Base-by-base conservation (phyloP, 129 eudicot genomes). In the Arctium minus region DNA sequence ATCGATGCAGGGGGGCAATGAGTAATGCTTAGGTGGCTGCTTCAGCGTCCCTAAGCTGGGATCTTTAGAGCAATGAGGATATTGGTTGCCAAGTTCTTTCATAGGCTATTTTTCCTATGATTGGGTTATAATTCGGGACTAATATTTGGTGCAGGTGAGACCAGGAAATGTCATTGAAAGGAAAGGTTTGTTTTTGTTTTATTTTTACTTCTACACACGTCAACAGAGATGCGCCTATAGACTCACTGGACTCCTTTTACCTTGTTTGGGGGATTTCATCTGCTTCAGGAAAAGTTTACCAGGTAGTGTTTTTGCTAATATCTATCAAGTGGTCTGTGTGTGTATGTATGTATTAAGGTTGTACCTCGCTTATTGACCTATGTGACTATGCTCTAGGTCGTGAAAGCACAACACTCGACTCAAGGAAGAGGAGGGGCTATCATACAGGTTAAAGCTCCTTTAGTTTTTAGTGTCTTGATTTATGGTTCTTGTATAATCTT, bases 381-480 rank as follows among this genome's bases (percentile, higher is more conserved):
- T 79, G 33, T 73, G 17, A 76, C 3, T 70, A 3, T 84, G 75
- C 33, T 69, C 40, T 79, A 96, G 99, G 97, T 96, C 31, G 81
- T 96, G 48, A 96, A 93, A 88, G 93, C 95, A 46, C 92, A 90
- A 11, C 99, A 96, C 50, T 83, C 95, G 1, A 88, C 90, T 30
- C 99, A 92, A 80, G 99, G 99, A 85, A 90, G 97, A 86, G 97
- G 97, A 84, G 98, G 97, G 9, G 97, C 99, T 69, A 83, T 89
- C 40, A 93, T 96, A 83, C 99, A 96, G 97, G 98, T 94, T 71
- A 76, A 76, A 32, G 11, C 77, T 48, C 70, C 42, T 1, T 31
- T 44, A 69, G 11, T 62, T 64, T 35, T 82, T 22, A 15, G 36
- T 74, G 12, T 64, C 27, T 74, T 82, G 17, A 73, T 81, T 39